Evolutionary conservation across 2,329 filamentous ascomycete species (phyloP).

Genomic region (Drechslerella coelobrocha): DNA sequence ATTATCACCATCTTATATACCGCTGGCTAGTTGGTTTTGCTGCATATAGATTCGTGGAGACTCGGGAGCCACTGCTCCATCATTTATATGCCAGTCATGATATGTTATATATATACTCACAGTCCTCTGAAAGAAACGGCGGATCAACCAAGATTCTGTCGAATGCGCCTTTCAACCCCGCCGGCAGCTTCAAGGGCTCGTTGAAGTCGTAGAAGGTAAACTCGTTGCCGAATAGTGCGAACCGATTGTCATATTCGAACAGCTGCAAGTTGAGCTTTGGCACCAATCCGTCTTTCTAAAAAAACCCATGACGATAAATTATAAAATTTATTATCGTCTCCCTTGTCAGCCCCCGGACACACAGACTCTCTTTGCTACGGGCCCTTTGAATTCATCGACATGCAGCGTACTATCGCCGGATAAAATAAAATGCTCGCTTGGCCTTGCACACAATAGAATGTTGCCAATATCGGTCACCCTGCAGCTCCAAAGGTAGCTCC

Average conservation of each 20-base stretch:
- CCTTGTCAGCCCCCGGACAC: conserved; percentile 20
- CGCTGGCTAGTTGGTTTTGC: not conserved
- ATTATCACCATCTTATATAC: conserved; percentile 1
- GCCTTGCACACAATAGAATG: too few species aligned
- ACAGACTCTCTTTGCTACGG: conserved; percentile 54
- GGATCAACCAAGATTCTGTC: conserved; percentile 78
- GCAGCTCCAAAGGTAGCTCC: too few species aligned
- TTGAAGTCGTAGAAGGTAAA: conserved; percentile 78
- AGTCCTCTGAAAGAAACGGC: conserved; percentile 79
- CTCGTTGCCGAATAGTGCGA: conserved; percentile 72
- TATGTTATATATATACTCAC: conserved; percentile 66
- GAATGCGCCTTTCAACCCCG: conserved; percentile 61
- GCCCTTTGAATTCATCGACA: too few species aligned
- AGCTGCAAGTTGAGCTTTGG: conserved; percentile 68
- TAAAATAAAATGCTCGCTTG: too few species aligned
- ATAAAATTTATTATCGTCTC: too few species aligned
- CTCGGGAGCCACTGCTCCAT: not conserved
- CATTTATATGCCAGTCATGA: not conserved
- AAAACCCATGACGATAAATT: not conserved
- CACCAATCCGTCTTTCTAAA: conserved; percentile 42
- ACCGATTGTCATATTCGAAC: conserved; percentile 77
- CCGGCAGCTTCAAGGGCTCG: conserved; percentile 65
- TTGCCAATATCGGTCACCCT: too few species aligned
- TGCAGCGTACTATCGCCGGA: too few species aligned
- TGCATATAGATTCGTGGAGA: not conserved